These are phyloP conservation scores for Spatholobus suberectus DNA, from an alignment of 306 rosid genomes.

Conservation along the genomic window DNA sequence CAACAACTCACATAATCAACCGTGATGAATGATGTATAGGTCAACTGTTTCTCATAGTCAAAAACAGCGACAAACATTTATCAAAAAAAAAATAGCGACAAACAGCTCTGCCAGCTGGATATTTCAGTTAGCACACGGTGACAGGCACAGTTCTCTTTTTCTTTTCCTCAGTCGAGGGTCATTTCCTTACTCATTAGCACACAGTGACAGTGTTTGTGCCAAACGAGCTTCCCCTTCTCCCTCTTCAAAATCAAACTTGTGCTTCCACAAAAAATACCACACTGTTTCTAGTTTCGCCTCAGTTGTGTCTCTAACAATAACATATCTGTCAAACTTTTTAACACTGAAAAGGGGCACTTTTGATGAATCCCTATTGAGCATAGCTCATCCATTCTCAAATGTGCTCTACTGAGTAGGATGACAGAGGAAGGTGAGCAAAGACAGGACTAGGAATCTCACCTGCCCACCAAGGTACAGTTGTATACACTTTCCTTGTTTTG, in stretches of 20 bases:
- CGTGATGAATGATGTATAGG: not conserved
- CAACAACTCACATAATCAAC: not conserved
- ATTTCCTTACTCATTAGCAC: not conserved
- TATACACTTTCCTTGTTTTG: not conserved
- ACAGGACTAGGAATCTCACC: not conserved
- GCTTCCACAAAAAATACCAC: not conserved
- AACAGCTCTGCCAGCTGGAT: not conserved
- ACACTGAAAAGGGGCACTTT: no score
- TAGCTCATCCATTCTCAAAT: no score
- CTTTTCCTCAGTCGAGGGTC: not conserved
- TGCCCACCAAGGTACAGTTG: constrained; percentile 13
- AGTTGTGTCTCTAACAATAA: not conserved
- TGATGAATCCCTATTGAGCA: no score
- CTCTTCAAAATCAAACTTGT: not conserved
- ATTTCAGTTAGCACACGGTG: not conserved
- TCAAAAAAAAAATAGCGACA: not conserved
- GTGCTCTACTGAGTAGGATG: not conserved
- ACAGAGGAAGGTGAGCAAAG: constrained; percentile 9
- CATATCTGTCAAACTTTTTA: no score
- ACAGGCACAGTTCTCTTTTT: not conserved
- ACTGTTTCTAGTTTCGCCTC: not conserved
- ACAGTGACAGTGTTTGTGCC: not conserved
- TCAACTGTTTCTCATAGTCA: not conserved
- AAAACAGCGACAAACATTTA: not conserved
- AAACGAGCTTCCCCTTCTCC: not conserved